Percentiles rank a stretch among this genome's conserved stretches.
These are phyloP conservation scores for Waltergamsia citrina DNA, from an alignment of 2,329 filamentous ascomycete genomes.

Conservation along the genomic window DNA sequence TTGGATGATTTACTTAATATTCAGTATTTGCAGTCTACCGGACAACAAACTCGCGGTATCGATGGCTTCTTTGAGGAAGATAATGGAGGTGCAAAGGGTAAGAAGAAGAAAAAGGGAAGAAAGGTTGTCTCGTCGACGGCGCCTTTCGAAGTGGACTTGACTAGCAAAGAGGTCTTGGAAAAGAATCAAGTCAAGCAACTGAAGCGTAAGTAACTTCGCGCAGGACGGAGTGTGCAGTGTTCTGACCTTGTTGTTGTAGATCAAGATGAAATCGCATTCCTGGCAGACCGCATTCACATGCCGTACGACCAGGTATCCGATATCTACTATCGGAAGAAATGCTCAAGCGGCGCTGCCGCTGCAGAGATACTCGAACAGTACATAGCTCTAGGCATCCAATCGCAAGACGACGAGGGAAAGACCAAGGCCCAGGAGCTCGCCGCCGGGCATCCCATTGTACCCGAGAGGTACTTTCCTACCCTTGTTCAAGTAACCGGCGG, in stretches of 20 bases:
- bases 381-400: slow-evolving; percentile 23
- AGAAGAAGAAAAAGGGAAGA: slow-evolving; percentile 28
- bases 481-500: slow-evolving; percentile 29
- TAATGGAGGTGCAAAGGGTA: slow-evolving; percentile 14
- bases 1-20: slow-evolving; percentile 76
- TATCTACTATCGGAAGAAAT: slow-evolving; percentile 27
- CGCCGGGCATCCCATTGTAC: slow-evolving; percentile 30
- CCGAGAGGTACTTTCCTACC: slow-evolving; percentile 29
- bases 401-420: slow-evolving; percentile 18
- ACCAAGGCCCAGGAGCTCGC: slow-evolving; percentile 21
- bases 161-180: slow-evolving; percentile 2
- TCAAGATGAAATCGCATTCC: slow-evolving; percentile 29
- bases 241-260: slow-evolving; percentile 11
- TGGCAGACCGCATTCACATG: slow-evolving; percentile 32
- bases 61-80: slow-evolving; percentile 65
- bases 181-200: slow-evolving; percentile 12
- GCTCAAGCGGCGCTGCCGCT: slow-evolving; percentile 28
- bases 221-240: no score
- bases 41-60: slow-evolving; percentile 60
- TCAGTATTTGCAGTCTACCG: slow-evolving; percentile 63
- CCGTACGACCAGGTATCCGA: slow-evolving; percentile 27
- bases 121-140: slow-evolving; percentile 11
- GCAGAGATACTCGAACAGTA: slow-evolving; percentile 33
- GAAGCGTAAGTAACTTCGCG: slow-evolving; percentile 14
- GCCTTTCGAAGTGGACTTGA: slow-evolving; percentile 1